Percentiles rank a stretch among this genome's conserved stretches.
phyloP scores from a whole-genome alignment of 2,329 filamentous ascomycete genomes.

The Neofusicoccum parvum region DNA sequence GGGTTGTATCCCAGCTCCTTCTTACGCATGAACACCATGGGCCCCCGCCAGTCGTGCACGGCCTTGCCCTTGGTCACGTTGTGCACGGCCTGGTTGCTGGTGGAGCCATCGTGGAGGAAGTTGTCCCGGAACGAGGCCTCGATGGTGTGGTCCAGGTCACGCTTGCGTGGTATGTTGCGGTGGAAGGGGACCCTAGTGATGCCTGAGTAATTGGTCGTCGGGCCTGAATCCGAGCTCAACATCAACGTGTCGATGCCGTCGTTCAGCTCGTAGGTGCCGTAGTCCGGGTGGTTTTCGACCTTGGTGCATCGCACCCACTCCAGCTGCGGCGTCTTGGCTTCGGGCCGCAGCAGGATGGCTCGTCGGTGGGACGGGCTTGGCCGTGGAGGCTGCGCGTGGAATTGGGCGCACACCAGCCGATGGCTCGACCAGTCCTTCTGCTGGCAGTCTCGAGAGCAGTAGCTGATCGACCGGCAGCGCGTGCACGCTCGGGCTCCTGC shows the following conservation, averaged over 20 bases:
- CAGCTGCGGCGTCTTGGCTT: background rate
- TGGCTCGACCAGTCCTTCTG: slow-evolving; percentile 47
- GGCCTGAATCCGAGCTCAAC: background rate
- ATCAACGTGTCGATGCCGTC: background rate
- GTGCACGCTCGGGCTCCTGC: slow-evolving; percentile 43
- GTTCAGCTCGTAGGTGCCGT: background rate
- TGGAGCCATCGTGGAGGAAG: background rate
- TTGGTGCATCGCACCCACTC: background rate
- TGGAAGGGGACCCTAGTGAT: slow-evolving; percentile 7
- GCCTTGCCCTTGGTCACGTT: background rate
- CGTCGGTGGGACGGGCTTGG: background rate
- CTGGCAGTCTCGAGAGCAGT: slow-evolving; percentile 58
- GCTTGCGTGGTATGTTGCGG: background rate
- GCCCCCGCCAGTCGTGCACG: background rate
- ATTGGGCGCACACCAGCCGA: background rate
- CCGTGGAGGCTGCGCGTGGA: background rate
- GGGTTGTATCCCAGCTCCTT: background rate
- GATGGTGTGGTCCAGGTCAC: slow-evolving; percentile 4
- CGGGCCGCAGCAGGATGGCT: slow-evolving; percentile 3
- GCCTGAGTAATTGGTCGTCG: background rate
- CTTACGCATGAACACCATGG: background rate
- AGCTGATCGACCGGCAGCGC: slow-evolving; percentile 50
- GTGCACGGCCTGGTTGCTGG: background rate
- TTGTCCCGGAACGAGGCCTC: background rate
- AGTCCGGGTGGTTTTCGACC: background rate